Evolutionary conservation across 2,329 filamentous ascomycete species (phyloP).

Genomic region (Periglandula ipomoeae): DNA sequence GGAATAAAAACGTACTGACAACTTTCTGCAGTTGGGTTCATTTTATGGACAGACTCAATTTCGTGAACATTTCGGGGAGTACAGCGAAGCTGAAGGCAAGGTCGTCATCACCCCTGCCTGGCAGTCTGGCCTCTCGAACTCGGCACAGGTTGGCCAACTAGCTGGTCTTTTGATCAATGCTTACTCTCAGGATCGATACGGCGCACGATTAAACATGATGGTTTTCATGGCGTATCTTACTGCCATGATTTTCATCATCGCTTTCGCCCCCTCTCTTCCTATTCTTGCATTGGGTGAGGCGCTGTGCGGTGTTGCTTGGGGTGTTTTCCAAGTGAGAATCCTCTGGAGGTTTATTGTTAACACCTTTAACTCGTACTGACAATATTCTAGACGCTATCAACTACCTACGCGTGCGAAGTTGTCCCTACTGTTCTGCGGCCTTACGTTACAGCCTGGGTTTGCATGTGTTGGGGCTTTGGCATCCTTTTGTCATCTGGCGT

Average conservation of each 20-base stretch:
- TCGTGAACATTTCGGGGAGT: too few species aligned
- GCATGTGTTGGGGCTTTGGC: constrained; percentile 38
- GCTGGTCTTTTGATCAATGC: constrained; percentile 40
- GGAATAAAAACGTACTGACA: not conserved
- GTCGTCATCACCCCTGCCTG: constrained; percentile 25
- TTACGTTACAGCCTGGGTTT: constrained; percentile 36
- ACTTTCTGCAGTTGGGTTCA: constrained; percentile 2
- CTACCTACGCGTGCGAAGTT: constrained; percentile 38
- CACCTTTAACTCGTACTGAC: too few species aligned
- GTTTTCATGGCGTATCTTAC: constrained; percentile 28
- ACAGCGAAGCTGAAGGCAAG: too few species aligned
- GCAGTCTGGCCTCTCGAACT: constrained; percentile 39
- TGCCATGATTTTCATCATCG: constrained; percentile 35
- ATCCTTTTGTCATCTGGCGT: constrained; percentile 32
- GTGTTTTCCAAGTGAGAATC: constrained; percentile 33
- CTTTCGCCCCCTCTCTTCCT: constrained; percentile 31
- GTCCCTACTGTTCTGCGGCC: constrained; percentile 28
- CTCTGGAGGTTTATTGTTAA: too few species aligned
- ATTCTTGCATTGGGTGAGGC: constrained; percentile 33
- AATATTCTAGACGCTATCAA: too few species aligned
- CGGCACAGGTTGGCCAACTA: constrained; percentile 34
- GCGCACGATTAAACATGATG: constrained; percentile 35
- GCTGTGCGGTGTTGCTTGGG: constrained; percentile 37
- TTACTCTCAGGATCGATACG: constrained; percentile 27
- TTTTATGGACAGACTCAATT: constrained; percentile 19